Base-by-base conservation (phyloP, 1,139 yeast species). In the Diutina neorugosa region DNA sequence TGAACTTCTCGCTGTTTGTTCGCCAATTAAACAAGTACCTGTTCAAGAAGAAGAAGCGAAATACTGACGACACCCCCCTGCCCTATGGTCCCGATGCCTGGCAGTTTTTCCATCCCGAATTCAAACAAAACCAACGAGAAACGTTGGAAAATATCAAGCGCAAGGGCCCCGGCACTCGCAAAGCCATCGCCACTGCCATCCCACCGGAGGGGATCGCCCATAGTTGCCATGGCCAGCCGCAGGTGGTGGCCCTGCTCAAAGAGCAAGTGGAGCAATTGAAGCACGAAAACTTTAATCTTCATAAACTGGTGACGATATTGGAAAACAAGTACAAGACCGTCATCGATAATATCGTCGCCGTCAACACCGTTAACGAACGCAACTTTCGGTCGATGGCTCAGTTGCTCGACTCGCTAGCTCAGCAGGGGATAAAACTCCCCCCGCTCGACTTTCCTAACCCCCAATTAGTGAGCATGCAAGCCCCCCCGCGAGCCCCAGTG, bases 51-150 rank as follows among this genome's bases (percentile, higher is more conserved):
- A 59, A 58, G 34, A 58, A 58, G 54, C 50, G 50, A 25, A 89
- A 89, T 55, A 80, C 82, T 72, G 77, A 81, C 60, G 82, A 79
- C 54, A 74, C 74, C 55, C 73, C 69, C 57, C 71, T 71, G 51
- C 78, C 79, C 53, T 85, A 84, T 61, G 89, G 91, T 44, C 94
- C 86, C 56, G 84, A 84, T 64, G 84, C 93, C 21, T 93, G 98
- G 97, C 97, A 91, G 64, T 93, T 93, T 70, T 82, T 83, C 64
- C 98, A 93, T 65, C 96, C 96, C 0, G 90, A 84, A 59, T 93
- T 93, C 66, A 78, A 80, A 59, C 78, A 80, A 47, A 82, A 87
- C 65, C 88, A 86, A 62, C 71, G 80, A 54, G 83, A 81, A 21
- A 79, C 86, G 18, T 73, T 90, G 52, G 94, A 87, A 54, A 84